Percentiles rank a stretch among this genome's conserved stretches.
Conservation (phyloP, 2,329 filamentous ascomycete species). For the Emergomyces africanus region DNA sequence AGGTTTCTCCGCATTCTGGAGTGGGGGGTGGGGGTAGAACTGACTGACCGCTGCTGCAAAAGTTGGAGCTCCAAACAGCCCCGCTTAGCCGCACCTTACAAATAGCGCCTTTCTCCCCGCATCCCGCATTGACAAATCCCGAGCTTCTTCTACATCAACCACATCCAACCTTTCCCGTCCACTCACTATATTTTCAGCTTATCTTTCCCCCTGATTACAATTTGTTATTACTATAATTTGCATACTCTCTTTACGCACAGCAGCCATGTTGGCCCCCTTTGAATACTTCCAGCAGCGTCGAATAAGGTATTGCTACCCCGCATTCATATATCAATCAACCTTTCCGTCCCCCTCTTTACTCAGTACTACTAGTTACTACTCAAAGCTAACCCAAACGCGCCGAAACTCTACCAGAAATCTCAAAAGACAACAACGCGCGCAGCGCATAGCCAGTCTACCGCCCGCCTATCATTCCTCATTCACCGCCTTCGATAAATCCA, state of each 20-base stretch:
- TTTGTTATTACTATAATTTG: background rate
- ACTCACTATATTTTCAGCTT: background rate
- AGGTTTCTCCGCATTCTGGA: too few species aligned
- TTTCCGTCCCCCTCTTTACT: background rate
- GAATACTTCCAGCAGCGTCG: conserved; percentile 59
- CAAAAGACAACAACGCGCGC: conserved; percentile 65
- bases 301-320: conserved; percentile 45
- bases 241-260: background rate
- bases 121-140: background rate
- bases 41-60: background rate
- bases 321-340: background rate
- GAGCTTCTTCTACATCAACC: background rate
- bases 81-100: background rate
- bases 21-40: too few species aligned
- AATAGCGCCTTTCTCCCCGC: background rate
- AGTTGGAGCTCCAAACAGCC: background rate
- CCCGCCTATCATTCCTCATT: conserved; percentile 53
- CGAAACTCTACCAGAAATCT: conserved; percentile 43
- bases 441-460: conserved; percentile 55
- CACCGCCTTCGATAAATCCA: conserved; percentile 49
- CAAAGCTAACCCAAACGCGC: conserved; percentile 1
- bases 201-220: background rate
- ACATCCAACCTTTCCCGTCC: background rate
- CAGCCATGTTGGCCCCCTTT: conserved; percentile 39
- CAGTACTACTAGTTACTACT: too few species aligned